These are phyloP conservation scores for Sphagnum contortum DNA, from an alignment of 225 moss, liverwort and hornwort genomes.

Conservation along the genomic window DNA sequence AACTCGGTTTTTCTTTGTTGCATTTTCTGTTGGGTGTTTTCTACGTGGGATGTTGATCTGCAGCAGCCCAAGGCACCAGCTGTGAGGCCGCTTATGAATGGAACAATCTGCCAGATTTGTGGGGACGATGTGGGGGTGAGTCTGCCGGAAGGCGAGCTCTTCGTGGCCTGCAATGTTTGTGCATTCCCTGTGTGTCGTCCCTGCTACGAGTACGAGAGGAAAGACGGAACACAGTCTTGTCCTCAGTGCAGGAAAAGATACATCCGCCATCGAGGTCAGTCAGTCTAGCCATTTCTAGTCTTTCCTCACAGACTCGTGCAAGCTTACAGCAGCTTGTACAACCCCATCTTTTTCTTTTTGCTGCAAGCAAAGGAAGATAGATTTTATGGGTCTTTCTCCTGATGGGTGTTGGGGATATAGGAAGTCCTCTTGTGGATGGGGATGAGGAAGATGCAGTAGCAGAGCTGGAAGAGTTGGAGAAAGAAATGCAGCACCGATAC, in stretches of 20 bases:
- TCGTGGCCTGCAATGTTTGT: constrained; percentile 82
- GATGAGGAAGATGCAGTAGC: constrained; percentile 61
- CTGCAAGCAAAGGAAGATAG: too few species aligned
- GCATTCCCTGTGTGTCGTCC: constrained; percentile 85
- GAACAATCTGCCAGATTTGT: constrained; percentile 73
- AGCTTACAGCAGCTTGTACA: too few species aligned
- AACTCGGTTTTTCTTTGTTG: too few species aligned
- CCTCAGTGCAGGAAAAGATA: constrained; percentile 85
- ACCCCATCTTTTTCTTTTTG: too few species aligned
- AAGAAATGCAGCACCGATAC: constrained; percentile 45
- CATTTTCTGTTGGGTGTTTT: too few species aligned
- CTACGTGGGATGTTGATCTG: too few species aligned
- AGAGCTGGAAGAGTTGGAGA: constrained; percentile 75
- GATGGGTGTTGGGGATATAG: constrained; percentile 13
- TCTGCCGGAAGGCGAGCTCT: constrained; percentile 52
- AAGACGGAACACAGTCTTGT: constrained; percentile 83
- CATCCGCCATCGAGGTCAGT: constrained; percentile 69
- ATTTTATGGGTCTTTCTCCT: too few species aligned
- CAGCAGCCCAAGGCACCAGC: constrained; percentile 32
- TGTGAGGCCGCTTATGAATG: constrained; percentile 43
- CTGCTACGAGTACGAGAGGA: constrained; percentile 85
- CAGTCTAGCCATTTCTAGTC: neutral
- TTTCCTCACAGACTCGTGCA: too few species aligned
- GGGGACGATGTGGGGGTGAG: constrained; percentile 69
- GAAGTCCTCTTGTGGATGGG: constrained; percentile 77